Conservation (phyloP, 2,329 filamentous ascomycete species). For the Verticillium zaregamsianum region DNA sequence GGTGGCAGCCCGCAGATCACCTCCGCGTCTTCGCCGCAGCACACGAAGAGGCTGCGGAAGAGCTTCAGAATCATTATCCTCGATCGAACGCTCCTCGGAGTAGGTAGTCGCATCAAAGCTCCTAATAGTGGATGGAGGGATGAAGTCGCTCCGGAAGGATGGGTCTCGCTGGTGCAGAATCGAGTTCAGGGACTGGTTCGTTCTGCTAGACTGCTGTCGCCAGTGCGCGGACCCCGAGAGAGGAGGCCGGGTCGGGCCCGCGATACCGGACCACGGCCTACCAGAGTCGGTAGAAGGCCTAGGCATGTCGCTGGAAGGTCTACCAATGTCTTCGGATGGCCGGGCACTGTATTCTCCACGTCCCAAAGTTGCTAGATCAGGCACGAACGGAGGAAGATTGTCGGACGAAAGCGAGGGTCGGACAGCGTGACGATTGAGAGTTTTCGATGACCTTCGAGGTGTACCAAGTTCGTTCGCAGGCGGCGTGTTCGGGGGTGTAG, state of each 20-base stretch:
- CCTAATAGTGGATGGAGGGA: constrained; percentile 43
- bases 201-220: constrained; percentile 43
- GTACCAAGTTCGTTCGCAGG: constrained; percentile 41
- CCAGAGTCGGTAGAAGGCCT: constrained; percentile 20
- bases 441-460: constrained; percentile 51
- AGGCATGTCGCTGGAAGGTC: constrained; percentile 25
- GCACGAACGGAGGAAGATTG: constrained; percentile 42
- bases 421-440: constrained; percentile 44
- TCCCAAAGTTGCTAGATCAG: constrained; percentile 38
- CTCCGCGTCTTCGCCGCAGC: constrained; percentile 69
- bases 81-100: constrained; percentile 40
- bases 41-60: constrained; percentile 54
- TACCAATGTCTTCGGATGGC: constrained; percentile 26
- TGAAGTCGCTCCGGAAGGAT: constrained; percentile 56
- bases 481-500: constrained; percentile 59
- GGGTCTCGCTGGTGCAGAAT: constrained; percentile 51
- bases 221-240: constrained; percentile 26
- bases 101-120: constrained; percentile 60
- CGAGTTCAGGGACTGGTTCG: constrained; percentile 45
- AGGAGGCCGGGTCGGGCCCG: constrained; percentile 24
- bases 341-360: constrained; percentile 16
- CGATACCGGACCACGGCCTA: constrained; percentile 14
- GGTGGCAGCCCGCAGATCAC: constrained; percentile 65
- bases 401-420: constrained; percentile 30
- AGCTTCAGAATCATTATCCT: constrained; percentile 36